Evolutionary conservation across 768 basidiomycete genomes (phyloP).

Genomic region (Kwoniella shandongensis): DNA sequence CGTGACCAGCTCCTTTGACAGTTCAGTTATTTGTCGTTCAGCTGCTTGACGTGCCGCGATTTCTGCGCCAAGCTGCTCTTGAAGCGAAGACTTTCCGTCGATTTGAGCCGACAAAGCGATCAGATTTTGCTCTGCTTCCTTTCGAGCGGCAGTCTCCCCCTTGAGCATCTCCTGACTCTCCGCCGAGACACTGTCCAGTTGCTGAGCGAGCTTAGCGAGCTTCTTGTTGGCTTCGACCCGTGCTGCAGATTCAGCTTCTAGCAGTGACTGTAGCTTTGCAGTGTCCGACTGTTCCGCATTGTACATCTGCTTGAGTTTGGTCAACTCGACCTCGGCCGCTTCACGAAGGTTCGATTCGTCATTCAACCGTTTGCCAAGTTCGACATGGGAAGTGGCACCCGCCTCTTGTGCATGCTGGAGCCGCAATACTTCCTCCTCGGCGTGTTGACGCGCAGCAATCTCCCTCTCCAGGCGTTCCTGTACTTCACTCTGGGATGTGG

Average conservation of each 20-base stretch:
- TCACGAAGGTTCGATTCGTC: background rate
- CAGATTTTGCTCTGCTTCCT: slow-evolving; percentile 1
- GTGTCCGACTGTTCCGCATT: background rate
- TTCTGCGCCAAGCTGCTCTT: slow-evolving; percentile 1
- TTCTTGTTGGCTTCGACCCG: too few species aligned
- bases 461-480: background rate
- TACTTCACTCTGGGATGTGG: background rate
- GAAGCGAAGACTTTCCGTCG: background rate
- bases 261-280: background rate
- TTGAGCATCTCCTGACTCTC: too few species aligned
- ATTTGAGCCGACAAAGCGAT: background rate
- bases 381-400: too few species aligned
- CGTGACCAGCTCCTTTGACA: slow-evolving; percentile 1
- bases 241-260: background rate
- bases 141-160: background rate
- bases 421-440: background rate
- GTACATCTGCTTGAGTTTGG: background rate
- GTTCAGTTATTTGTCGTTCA: slow-evolving; percentile 2
- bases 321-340: background rate
- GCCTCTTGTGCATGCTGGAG: background rate
- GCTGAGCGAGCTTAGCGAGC: too few species aligned
- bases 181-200: too few species aligned
- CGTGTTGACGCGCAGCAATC: background rate
- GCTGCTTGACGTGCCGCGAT: slow-evolving; percentile 9
- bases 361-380: background rate